A percentile compares a stretch with the other conserved stretches of the same genome.
Evolutionary conservation across 2,329 filamentous ascomycete species (phyloP).

Genomic region (Colletotrichum endophyticum): DNA sequence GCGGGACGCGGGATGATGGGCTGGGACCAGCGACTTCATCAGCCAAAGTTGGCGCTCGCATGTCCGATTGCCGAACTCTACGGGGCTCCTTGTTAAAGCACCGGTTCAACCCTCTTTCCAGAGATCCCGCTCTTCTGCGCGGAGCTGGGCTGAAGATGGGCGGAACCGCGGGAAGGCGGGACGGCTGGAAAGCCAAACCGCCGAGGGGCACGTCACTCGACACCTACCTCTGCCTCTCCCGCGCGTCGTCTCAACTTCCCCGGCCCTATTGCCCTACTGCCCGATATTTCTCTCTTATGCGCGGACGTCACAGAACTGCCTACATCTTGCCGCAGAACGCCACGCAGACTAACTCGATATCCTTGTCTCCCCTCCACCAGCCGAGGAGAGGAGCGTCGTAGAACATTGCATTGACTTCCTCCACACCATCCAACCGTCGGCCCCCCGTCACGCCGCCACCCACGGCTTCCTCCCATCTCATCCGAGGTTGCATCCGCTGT

Average conservation of each 20-base stretch:
- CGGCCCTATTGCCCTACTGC: background rate
- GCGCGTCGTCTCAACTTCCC: background rate
- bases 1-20: background rate
- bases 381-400: background rate
- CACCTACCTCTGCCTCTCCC: background rate
- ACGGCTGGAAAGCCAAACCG: constrained; percentile 4
- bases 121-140: background rate
- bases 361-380: background rate
- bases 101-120: background rate
- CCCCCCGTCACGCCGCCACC: background rate
- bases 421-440: background rate
- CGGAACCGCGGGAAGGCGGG: constrained; percentile 1
- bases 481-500: background rate
- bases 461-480: background rate
- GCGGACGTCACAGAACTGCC: background rate
- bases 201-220: background rate
- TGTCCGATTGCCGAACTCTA: background rate
- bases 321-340: background rate
- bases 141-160: background rate
- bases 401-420: constrained; percentile 3
- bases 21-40: background rate
- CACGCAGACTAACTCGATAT: background rate
- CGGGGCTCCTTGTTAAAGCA: background rate
- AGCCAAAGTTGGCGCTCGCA: constrained; percentile 13
- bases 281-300: background rate